Evolutionary conservation across 805 yeast species (phyloP), one percentile per base, ranked within the genome.

Genomic region (Ogataea pilisensis): DNA sequence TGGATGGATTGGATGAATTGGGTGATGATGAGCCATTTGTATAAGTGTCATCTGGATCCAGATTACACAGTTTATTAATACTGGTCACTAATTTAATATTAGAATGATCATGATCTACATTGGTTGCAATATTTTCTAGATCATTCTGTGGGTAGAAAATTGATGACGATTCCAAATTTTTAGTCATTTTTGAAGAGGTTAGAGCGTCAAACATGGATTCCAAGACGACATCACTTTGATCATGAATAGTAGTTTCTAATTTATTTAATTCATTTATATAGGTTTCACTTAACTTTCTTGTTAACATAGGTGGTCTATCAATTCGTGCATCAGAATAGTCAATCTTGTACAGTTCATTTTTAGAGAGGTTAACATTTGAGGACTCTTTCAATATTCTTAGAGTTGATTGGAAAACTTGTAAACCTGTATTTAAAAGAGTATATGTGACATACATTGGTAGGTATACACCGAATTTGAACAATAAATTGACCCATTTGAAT

Each of bases 391-490:
- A 42, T 2, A 57, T 59, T 35, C 68, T 47, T 14, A 50, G 22
- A 11, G 52, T 43, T 8, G 66, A 61, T 38, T 54, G 63, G 22
- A 64, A 39, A 19, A 70, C 56, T 46, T 74, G 73, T 20, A 69
- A 42, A 7, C 66, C 42, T 13, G 72, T 60, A 18, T 57, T 60
- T 12, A 75, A 54, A 27, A 82, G 52, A 44, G 81, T 75, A 62
- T 80, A 80, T n/a, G 73, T 38, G 2, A 74, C 68, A 79, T 85
- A 82, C 32, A 80, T 40, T 2, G 95, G 95, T 1, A 83, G 68
- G 31, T 76, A 69, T 1, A 85, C 48, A 3, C 75, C 48, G 18
- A 77, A 55, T 37, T 70, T 72, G 27, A 68, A 54, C 1, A 73
- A 46, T 8, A 80, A 69, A 22, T 62, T 58, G 2, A 73, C 44